Base-by-base conservation (phyloP, 345 rosid genomes). In the Lumnitzera littorea region DNA sequence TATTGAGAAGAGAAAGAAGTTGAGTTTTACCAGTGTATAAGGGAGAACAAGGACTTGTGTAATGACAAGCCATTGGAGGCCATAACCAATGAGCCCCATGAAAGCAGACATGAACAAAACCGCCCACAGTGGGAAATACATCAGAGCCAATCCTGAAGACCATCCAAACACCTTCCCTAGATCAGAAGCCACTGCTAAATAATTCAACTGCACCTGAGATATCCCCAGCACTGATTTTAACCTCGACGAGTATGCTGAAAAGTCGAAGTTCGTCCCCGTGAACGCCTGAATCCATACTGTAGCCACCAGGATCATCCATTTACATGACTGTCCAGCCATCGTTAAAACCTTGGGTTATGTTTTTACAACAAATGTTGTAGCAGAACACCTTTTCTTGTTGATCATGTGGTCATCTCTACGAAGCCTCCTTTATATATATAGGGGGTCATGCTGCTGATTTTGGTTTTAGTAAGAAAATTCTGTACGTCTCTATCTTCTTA, bases 281-380 rank as follows among this genome's bases (percentile, higher is more conserved):
- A 92, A 92, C 0, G 96, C 97, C 72, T 92, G 98, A 82, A 92
- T 84, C 98, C 98, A 92, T 47, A 87, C 76, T 14, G 96, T 88
- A 0, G 88, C 97, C n/a, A 92, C 90, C 11, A 92, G 76, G 48
- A 92, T 85, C 97, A 89, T 89, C 98, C 98, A 92, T 67, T 89
- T 92, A 29, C 91, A 46, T 2, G 95, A 92, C 46, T 89, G 96
- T 41, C 86, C 97, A 0, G 82, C 88, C 98, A 89, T 89, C 49
- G 17, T 53, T 2, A 23, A 13, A 13, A 13, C 1, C 13, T 17
- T 27, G 24, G 50, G 12, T 49, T 10, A 46, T 54, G 24, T 4
- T 53, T 50, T n/a, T 6, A 29, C 36, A 29, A 29, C 36, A 29
- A 29, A 29, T 36, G 5, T 36, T 36, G 43, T 5, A 36, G 43